These are phyloP conservation scores for Colletotrichum salicis DNA, from an alignment of 2,329 filamentous ascomycete genomes.

Conservation along the genomic window DNA sequence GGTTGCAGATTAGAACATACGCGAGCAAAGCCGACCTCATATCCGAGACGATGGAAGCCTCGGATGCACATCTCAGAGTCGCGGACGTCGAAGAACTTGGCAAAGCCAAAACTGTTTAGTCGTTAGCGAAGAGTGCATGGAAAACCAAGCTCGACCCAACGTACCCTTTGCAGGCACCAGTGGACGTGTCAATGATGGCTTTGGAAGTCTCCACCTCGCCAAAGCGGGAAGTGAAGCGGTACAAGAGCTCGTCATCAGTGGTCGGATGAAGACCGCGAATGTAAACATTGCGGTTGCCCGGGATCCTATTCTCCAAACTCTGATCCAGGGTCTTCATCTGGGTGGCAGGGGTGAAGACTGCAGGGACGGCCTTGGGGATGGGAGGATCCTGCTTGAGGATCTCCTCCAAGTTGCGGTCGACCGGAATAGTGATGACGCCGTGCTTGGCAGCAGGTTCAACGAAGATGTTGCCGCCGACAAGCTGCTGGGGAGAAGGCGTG, in stretches of 20 bases:
- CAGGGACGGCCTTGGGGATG: conserved; percentile 89
- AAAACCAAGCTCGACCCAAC: conserved; percentile 41
- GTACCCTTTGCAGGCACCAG: conserved; percentile 95
- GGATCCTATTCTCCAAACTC: conserved; percentile 89
- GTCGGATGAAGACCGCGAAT: conserved; percentile 95
- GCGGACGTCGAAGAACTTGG: conserved; percentile 88
- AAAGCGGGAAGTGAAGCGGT: conserved; percentile 85
- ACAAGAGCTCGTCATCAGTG: conserved; percentile 90
- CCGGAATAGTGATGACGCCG: conserved; percentile 44
- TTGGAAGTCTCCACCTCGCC: conserved; percentile 96
- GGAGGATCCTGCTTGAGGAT: conserved; percentile 80
- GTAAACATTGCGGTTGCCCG: conserved; percentile 97
- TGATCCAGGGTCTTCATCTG: conserved; percentile 91
- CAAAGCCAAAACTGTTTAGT: conserved; percentile 85
- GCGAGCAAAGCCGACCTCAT: conserved; percentile 96
- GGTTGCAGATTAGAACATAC: conserved; percentile 59
- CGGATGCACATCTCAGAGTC: conserved; percentile 97
- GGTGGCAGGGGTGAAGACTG: conserved; percentile 85
- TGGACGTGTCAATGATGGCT: conserved; percentile 95
- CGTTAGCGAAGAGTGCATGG: conserved; percentile 41
- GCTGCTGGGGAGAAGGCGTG: conserved; percentile 73
- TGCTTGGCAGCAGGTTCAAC: conserved; percentile 55
- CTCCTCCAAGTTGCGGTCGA: conserved; percentile 68
- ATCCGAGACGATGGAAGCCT: conserved; percentile 92
- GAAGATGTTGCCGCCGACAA: conserved; percentile 55